Percentiles rank a stretch among this genome's conserved stretches.
Evolutionary conservation across 495 filamentous ascomycete genomes (phyloP).

Genomic region (Thozetella sp.): DNA sequence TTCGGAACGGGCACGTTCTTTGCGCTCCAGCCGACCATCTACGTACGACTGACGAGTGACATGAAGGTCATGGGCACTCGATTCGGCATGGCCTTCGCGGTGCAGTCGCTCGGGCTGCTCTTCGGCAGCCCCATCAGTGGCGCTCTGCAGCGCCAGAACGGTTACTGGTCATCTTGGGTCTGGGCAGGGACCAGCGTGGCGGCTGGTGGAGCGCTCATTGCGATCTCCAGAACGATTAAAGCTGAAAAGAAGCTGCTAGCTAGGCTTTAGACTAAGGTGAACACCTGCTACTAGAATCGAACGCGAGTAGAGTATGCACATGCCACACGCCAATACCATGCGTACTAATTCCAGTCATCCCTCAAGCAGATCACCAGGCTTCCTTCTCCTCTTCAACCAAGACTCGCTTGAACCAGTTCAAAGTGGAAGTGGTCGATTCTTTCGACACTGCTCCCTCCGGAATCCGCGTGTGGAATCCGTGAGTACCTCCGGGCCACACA

Average conservation of each 20-base stretch:
- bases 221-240: background rate
- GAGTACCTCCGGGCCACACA: constrained; percentile 33
- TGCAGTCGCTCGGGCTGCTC: background rate
- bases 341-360: too few relatives aligned
- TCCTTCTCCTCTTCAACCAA: background rate
- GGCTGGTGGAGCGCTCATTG: background rate
- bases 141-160: background rate
- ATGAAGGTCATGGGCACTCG: constrained; percentile 1
- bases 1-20: background rate
- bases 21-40: background rate
- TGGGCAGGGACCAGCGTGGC: background rate
- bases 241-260: background rate
- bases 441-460: background rate
- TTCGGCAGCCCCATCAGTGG: background rate
- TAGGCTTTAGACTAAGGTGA: background rate
- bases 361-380: background rate
- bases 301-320: too few relatives aligned
- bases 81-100: background rate
- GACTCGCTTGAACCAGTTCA: background rate
- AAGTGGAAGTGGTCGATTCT: background rate
- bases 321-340: background rate
- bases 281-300: too few relatives aligned
- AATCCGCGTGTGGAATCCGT: constrained; percentile 11
- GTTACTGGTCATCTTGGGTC: background rate
- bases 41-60: background rate